Conservation (phyloP, 2,329 filamentous ascomycete genomes). For the Claviceps citrina region DNA sequence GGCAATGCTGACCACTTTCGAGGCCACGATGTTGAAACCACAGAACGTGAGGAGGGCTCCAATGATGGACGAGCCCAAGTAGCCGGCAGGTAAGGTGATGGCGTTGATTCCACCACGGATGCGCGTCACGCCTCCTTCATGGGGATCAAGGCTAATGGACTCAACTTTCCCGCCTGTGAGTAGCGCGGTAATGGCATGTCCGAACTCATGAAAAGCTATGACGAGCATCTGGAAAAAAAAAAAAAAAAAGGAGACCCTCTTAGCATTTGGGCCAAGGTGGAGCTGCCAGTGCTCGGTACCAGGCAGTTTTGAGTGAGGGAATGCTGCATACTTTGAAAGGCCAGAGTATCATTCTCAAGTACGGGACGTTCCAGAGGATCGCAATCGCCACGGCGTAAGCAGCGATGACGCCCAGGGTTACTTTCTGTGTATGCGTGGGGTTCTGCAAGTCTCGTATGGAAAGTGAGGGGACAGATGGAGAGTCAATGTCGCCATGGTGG, state of each 20-base stretch:
- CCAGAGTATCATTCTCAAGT: slow-evolving; percentile 60
- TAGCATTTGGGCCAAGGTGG: background rate
- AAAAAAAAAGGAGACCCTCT: background rate
- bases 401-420: slow-evolving; percentile 56
- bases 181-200: slow-evolving; percentile 57
- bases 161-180: slow-evolving; percentile 60
- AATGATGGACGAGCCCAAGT: slow-evolving; percentile 62
- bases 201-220: slow-evolving; percentile 70
- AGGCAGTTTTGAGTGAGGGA: too few species aligned
- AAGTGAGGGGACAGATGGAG: slow-evolving; percentile 14
- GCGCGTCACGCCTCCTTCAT: slow-evolving; percentile 64
- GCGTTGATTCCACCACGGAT: slow-evolving; percentile 58
- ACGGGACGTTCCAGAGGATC: slow-evolving; percentile 65
- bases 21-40: slow-evolving; percentile 67
- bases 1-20: slow-evolving; percentile 61
- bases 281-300: too few species aligned
- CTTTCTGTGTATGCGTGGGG: slow-evolving; percentile 51
- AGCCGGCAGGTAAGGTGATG: slow-evolving; percentile 62
- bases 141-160: slow-evolving; percentile 60
- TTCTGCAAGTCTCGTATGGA: slow-evolving; percentile 36
- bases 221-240: slow-evolving; percentile 49
- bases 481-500: slow-evolving; percentile 6
- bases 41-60: slow-evolving; percentile 65
- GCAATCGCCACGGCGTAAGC: slow-evolving; percentile 61
- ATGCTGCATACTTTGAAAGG: slow-evolving; percentile 64